These are phyloP conservation scores for Neoconidiobolus thromboides DNA, from an alignment of 371 early-diverging fungal genomes.

Conservation along the genomic window DNA sequence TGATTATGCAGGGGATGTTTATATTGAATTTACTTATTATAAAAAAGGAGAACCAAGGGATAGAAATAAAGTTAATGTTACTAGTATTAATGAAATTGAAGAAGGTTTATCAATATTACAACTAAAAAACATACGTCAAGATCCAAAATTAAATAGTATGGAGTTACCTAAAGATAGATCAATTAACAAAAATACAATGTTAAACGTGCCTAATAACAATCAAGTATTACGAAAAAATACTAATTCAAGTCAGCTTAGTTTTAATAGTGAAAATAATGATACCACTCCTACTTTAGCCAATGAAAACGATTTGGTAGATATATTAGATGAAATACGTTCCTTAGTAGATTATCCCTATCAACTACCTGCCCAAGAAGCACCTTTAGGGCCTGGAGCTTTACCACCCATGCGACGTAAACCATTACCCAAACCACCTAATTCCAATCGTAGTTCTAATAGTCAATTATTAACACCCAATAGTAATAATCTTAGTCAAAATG, in stretches of 20 bases:
- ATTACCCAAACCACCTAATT: background rate
- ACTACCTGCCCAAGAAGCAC: background rate
- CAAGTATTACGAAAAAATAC: background rate
- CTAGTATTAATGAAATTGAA: background rate
- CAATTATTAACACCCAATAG: background rate
- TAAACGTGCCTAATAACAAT: background rate
- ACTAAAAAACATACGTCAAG: background rate
- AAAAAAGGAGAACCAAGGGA: background rate
- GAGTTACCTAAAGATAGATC: background rate
- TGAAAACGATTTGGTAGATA: background rate
- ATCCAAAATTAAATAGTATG: background rate
- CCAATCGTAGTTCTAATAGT: background rate
- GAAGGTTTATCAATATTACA: conserved; percentile 3
- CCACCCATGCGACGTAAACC: conserved; percentile 5
- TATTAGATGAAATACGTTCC: conserved; percentile 3
- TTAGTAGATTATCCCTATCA: conserved; percentile 6
- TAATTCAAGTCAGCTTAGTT: no score
- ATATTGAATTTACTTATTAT: conserved; percentile 2
- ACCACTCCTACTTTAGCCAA: background rate
- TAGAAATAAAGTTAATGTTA: background rate
- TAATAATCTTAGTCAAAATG: no score
- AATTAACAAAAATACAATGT: background rate
- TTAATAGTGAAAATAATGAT: background rate
- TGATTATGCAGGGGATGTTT: background rate
- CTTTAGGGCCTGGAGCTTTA: background rate